phyloP scores from a whole-genome alignment of 2,329 filamentous ascomycete genomes.

The Epichloe sp. region DNA sequence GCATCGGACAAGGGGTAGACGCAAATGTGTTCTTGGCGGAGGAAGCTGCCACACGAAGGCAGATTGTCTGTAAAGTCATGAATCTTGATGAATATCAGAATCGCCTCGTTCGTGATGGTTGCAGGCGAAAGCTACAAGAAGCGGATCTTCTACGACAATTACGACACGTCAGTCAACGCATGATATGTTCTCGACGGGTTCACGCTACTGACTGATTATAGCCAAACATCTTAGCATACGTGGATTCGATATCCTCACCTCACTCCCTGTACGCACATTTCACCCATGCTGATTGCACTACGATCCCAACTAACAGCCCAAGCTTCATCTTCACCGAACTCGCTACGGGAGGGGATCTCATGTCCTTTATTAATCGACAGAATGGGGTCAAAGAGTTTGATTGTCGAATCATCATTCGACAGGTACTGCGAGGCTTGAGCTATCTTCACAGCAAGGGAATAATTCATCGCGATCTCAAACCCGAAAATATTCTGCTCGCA shows the following conservation, averaged over 20 bases:
- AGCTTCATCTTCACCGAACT: conserved; percentile 46
- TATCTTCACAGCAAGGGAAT: conserved; percentile 38
- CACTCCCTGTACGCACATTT: conserved; percentile 29
- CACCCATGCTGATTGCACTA: background rate
- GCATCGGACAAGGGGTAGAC: conserved; percentile 25
- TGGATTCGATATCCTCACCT: conserved; percentile 35
- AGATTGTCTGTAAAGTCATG: conserved; percentile 58
- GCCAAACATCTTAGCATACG: conserved; percentile 42
- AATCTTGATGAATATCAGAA: conserved; percentile 26
- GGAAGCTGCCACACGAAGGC: conserved; percentile 37
- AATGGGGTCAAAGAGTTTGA: conserved; percentile 23
- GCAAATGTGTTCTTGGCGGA: conserved; percentile 25
- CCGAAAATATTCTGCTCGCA: conserved; percentile 38
- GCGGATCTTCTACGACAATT: conserved; percentile 39
- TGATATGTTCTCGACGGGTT: background rate
- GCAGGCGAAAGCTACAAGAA: conserved; percentile 32
- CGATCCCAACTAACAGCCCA: background rate
- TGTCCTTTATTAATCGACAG: conserved; percentile 31
- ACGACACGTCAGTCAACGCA: conserved; percentile 32
- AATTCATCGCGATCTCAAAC: conserved; percentile 41
- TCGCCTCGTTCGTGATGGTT: conserved; percentile 14
- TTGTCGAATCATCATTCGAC: conserved; percentile 31
- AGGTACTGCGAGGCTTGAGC: conserved; percentile 31
- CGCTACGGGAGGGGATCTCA: conserved; percentile 40
- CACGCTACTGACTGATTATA: conserved; percentile 15